Percentiles rank a stretch among this genome's conserved stretches.
Conservation (phyloP, 805 yeast species). For the Maudiozyma saulgeensis region DNA sequence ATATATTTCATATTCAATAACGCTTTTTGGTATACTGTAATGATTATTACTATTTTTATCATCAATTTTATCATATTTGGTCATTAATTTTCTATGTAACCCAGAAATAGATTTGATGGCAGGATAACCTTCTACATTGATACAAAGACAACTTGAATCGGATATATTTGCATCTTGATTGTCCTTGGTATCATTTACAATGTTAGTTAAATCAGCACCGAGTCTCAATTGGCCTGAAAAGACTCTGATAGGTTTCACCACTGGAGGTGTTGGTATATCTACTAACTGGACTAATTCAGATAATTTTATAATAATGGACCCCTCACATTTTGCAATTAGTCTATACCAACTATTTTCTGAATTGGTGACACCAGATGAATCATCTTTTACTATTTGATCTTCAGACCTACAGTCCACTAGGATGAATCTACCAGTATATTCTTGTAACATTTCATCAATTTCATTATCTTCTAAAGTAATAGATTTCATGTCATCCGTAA, state of each 20-base stretch:
- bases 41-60: neutral
- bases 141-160: constrained; percentile 28
- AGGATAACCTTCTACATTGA: constrained; percentile 56
- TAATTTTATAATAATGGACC: constrained; percentile 10
- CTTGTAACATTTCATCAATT: constrained; percentile 14
- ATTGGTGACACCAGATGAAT: neutral
- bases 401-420: constrained; percentile 15
- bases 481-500: constrained; percentile 19
- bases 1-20: constrained; percentile 16
- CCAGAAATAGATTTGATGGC: constrained; percentile 29
- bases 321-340: constrained; percentile 11
- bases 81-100: constrained; percentile 10
- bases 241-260: constrained; percentile 24
- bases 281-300: constrained; percentile 13
- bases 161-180: constrained; percentile 8
- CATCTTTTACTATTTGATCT: neutral
- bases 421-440: constrained; percentile 14
- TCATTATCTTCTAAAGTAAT: constrained; percentile 21
- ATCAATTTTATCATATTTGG: constrained; percentile 5
- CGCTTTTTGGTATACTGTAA: constrained; percentile 8
- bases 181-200: neutral
- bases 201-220: constrained; percentile 14
- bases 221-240: constrained; percentile 25
- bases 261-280: constrained; percentile 9
- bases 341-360: constrained; percentile 12